Evolutionary conservation across 495 filamentous ascomycete genomes (phyloP), one percentile per base, ranked within the genome.

Genomic region (Daldinia vernicosa): DNA sequence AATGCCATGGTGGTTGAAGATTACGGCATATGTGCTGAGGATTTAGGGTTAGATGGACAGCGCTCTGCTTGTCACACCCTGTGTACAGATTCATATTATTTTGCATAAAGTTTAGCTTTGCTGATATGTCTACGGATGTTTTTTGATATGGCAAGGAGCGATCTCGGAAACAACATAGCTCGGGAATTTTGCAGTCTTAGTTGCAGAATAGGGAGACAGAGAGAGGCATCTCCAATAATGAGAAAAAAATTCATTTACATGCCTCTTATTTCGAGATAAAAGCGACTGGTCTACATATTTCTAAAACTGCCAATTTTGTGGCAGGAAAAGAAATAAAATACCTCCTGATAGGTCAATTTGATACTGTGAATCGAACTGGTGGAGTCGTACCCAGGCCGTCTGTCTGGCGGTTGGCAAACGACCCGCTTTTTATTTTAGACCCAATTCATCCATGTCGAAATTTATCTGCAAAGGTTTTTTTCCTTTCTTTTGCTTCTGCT

Each of bases 11-110:
- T 26, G 24, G 54, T 24, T 52, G 57, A 57, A 56, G 63, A 57
- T 55, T 37, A 54, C 2, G 39, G 37, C 24, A 53, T 35, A 5
- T 22, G 8, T 19, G 53, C 27, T 17, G 51, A 54, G 60, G 26
- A 17, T 53, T 45, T 22, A 55, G 71, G 61, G 47, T 56, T 60
- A 37, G 63, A 66, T 53, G 60, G 66, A 60, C 28, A 22, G 62
- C 35, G 11, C 32, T 65, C 52, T 69, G 47, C 40, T 63, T 43
- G 43, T 47, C 19, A 43, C 40, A 12, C 50, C 66, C 59, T 69
- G 66, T 77, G 71, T 71, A 74, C 64, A 70, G 52, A 40, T 68
- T 64, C 60, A 64, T 61, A 50, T 69, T 22, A 59, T 51, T 62
- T 73, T 61, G 33, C 40, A 61, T 66, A 60, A 37, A 57, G 55